Evolutionary conservation across 345 rosid genomes (phyloP), one percentile per base, ranked within the genome.

Genomic region (Eutrema yunnanense): DNA sequence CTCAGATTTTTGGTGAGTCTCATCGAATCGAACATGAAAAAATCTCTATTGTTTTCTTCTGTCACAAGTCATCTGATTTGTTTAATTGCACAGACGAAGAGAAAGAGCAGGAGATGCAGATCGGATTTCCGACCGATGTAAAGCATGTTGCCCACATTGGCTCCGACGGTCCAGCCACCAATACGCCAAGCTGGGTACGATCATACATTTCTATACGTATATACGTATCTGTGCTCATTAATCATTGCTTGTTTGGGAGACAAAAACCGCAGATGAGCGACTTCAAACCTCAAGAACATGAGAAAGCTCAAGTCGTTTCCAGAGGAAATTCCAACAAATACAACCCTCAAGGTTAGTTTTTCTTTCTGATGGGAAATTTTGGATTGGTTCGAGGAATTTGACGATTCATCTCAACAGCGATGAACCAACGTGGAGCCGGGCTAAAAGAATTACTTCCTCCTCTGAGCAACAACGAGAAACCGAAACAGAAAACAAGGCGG

Each of bases 81-180:
- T 37, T 4, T 19, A 0, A 37, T 58, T 34, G 32, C 38, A 78
- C 80, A 88, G 96, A 90, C 3, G 83, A 89, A 62, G 98, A 87
- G 74, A 86, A 89, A 73, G 94, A 89, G 65, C 62, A 82, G 53
- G 97, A 93, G 75, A 89, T 93, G 86, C 87, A 83, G 81, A 93
- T 93, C 42, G 98, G 98, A 53, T 63, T 36, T 51, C 98, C 98
- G 30, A 93, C 98, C 16, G 96, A 93, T 81, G 98, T 93, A 68
- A 93, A 93, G 80, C 98, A 93, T 71, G 97, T 93, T n/a, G 92
- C 98, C 30, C 98, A 93, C 57, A 93, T 93, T 16, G 98, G 97
- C 69, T 84, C 87, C 84, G 97, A 94, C 27, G 89, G 85, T 50
- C 89, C 89, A 33, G 71, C 85, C 30, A 69, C 78, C 46, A 84